These are phyloP conservation scores for Kurtzmaniella cleridarum DNA, from an alignment of 805 yeast genomes.

Conservation along the genomic window DNA sequence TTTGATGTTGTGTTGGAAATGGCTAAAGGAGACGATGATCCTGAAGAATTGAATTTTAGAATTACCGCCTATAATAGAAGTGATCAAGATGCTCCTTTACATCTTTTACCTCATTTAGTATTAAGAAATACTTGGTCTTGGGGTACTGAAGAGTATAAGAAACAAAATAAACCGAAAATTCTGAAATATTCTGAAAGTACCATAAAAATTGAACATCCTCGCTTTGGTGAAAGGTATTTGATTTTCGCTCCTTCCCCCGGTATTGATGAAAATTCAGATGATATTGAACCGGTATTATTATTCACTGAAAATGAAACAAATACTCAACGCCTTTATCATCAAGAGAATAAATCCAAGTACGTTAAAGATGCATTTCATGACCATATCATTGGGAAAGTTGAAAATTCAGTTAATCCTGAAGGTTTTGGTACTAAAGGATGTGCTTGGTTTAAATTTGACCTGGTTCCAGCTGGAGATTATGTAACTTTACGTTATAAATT, in stretches of 20 bases:
- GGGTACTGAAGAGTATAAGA: slow-evolving; percentile 54
- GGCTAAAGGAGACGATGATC: slow-evolving; percentile 80
- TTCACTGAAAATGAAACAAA: slow-evolving; percentile 93
- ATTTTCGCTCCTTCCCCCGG: slow-evolving; percentile 86
- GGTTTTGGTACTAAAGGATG: slow-evolving; percentile 74
- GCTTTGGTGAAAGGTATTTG: slow-evolving; percentile 60
- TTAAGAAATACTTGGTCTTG: slow-evolving; percentile 94
- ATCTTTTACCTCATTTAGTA: slow-evolving; percentile 76
- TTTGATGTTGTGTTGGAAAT: slow-evolving; percentile 86
- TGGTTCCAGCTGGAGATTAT: slow-evolving; percentile 79
- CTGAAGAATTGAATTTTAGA: slow-evolving; percentile 75
- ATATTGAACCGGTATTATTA: slow-evolving; percentile 68
- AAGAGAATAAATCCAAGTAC: slow-evolving; percentile 49
- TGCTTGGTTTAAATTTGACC: slow-evolving; percentile 78
- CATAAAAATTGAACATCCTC: slow-evolving; percentile 59
- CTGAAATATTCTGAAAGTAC: slow-evolving; percentile 38
- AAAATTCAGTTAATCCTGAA: slow-evolving; percentile 64
- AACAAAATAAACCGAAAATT: slow-evolving; percentile 46
- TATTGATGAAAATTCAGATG: slow-evolving; percentile 47
- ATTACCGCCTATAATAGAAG: slow-evolving; percentile 86
- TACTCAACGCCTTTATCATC: slow-evolving; percentile 57
- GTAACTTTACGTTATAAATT: slow-evolving; percentile 80
- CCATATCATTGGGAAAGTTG: slow-evolving; percentile 55
- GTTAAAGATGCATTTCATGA: slow-evolving; percentile 93
- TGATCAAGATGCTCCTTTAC: slow-evolving; percentile 79